Conservation (phyloP, 176 grass and related monocot genomes). For the Triticum urartu region DNA sequence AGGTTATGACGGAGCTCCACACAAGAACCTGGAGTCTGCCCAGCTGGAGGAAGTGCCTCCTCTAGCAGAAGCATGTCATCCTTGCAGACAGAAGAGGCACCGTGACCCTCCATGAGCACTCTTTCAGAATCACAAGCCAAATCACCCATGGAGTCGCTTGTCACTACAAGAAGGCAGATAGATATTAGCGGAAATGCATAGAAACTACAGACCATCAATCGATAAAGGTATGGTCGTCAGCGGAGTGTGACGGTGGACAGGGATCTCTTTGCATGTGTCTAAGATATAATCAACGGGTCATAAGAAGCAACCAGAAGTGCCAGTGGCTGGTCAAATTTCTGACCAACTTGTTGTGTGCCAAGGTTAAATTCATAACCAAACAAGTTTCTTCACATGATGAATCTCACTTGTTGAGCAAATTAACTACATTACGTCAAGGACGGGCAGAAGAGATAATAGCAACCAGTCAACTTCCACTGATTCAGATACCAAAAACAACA, state of each 20-base stretch:
- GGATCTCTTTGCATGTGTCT: background rate
- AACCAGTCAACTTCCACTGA: background rate
- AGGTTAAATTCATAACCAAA: background rate
- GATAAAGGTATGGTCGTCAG: background rate
- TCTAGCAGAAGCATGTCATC: background rate
- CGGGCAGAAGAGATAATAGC: background rate
- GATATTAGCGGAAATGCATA: background rate
- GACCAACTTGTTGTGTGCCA: background rate
- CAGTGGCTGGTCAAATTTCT: background rate
- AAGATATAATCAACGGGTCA: background rate
- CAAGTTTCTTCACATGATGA: background rate
- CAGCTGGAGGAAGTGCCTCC: background rate
- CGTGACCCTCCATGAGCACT: background rate
- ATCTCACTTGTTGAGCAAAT: background rate
- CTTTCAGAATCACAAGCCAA: slow-evolving; percentile 11
- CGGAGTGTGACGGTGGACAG: background rate
- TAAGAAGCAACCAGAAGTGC: background rate
- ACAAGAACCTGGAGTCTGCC: background rate
- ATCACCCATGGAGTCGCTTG: background rate
- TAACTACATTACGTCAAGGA: background rate
- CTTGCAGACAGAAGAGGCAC: background rate
- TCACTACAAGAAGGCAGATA: background rate
- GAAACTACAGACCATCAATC: background rate
- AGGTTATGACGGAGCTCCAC: background rate
- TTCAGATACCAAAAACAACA: background rate